phyloP scores from a whole-genome alignment of 257 asterid genomes.

The Avicennia marina region DNA sequence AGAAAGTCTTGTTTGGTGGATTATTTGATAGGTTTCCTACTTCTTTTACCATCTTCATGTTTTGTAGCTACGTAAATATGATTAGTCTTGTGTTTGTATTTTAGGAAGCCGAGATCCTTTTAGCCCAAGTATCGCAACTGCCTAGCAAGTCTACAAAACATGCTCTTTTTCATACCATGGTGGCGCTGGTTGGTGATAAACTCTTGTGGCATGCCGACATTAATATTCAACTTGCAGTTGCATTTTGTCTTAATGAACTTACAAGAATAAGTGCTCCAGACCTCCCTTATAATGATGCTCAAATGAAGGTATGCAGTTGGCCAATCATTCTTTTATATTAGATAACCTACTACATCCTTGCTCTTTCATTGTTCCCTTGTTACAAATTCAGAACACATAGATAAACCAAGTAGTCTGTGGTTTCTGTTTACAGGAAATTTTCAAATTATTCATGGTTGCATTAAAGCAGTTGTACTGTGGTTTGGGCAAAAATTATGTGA shows the following conservation, averaged over 20 bases:
- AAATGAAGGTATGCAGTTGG: constrained; percentile 27
- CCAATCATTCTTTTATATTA: no score
- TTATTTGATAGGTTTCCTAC: no score
- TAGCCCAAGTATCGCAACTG: constrained; percentile 19
- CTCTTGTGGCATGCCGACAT: constrained; percentile 22
- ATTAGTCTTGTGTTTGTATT: no score
- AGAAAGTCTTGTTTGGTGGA: no score
- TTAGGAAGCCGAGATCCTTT: constrained; percentile 28
- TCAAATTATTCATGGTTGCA: constrained; percentile 23
- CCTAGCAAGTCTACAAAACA: constrained; percentile 15
- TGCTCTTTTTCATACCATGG: constrained; percentile 28
- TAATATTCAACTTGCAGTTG: constrained; percentile 29
- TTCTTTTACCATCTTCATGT: no score
- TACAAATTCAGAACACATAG: no score
- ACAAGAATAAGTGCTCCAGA: constrained; percentile 34
- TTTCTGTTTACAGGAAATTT: constrained; percentile 29
- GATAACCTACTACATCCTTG: no score
- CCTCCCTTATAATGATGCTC: constrained; percentile 22
- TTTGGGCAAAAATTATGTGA: constrained; percentile 9
- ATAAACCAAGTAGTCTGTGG: no score
- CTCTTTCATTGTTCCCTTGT: no score
- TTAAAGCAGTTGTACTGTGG: constrained; percentile 24
- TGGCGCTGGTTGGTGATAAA: constrained; percentile 20
- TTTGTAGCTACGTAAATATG: no score
- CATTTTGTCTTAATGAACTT: constrained; percentile 28